Percentiles rank a stretch among this genome's conserved stretches.
phyloP scores from a whole-genome alignment of 2,329 filamentous ascomycete genomes.

The Coniochaeta hoffmannii region DNA sequence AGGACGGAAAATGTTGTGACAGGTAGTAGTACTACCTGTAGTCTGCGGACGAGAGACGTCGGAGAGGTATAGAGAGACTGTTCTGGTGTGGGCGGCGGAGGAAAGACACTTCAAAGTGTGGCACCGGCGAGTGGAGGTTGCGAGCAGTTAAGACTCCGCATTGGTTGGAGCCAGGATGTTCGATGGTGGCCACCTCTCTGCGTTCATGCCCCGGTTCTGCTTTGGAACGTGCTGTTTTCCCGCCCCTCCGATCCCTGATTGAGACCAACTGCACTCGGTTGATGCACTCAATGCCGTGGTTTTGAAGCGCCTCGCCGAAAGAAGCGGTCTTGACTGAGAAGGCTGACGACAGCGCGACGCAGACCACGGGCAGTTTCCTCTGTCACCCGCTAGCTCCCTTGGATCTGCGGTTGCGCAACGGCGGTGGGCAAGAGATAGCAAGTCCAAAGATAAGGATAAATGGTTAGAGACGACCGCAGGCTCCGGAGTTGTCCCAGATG shows the following conservation, averaged over 20 bases:
- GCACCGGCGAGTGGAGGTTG: neutral
- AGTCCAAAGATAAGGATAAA: neutral
- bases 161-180: conserved; percentile 5
- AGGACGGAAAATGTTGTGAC: neutral
- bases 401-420: neutral
- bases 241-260: conserved; percentile 8
- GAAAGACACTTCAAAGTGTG: neutral
- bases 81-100: neutral
- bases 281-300: neutral
- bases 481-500: neutral
- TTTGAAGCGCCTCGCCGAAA: neutral
- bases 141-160: neutral
- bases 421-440: neutral
- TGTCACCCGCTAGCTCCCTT: neutral
- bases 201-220: conserved; percentile 2
- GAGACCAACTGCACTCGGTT: conserved; percentile 5
- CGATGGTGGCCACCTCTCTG: neutral
- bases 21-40: neutral
- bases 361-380: neutral
- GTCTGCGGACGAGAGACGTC: neutral
- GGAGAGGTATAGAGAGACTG: neutral
- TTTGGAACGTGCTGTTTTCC: conserved; percentile 4
- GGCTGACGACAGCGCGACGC: neutral
- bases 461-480: neutral
- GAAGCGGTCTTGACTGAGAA: neutral